Evolutionary conservation across 2,329 filamentous ascomycete species (phyloP).

Genomic region (Paramyrothecium sp.): DNA sequence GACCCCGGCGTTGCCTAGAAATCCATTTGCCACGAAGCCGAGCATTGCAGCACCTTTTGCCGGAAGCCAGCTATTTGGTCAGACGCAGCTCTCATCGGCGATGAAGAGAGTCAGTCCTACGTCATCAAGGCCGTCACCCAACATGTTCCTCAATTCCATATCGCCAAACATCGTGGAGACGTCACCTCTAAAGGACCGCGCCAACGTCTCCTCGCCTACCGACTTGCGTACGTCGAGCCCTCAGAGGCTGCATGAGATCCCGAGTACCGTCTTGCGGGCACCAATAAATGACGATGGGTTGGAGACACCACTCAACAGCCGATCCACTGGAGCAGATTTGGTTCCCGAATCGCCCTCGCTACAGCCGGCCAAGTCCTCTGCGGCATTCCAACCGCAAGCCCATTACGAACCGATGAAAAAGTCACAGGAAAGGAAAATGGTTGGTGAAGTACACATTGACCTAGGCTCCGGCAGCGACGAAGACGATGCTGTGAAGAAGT

Average conservation of each 20-base stretch:
- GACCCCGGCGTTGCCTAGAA: conserved; percentile 47
- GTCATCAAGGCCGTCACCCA: conserved; percentile 56
- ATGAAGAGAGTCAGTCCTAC: conserved; percentile 52
- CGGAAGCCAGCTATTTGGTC: conserved; percentile 51
- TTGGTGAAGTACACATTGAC: conserved; percentile 20
- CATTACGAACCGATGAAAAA: conserved; percentile 45
- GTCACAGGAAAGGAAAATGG: conserved; percentile 40
- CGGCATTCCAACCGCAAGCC: conserved; percentile 30
- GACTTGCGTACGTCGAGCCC: conserved; percentile 41
- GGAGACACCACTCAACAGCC: conserved; percentile 22
- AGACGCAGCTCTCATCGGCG: conserved; percentile 54
- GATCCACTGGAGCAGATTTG: conserved; percentile 24
- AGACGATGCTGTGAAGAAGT: conserved; percentile 27
- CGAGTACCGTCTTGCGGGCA: conserved; percentile 20
- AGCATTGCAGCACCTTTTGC: conserved; percentile 32
- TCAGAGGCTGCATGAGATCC: conserved; percentile 25
- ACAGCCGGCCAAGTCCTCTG: conserved; percentile 16
- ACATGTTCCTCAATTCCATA: conserved; percentile 41
- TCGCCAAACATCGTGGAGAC: conserved; percentile 43
- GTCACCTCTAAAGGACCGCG: conserved; percentile 50
- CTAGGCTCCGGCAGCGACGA: conserved; percentile 30
- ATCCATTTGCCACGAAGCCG: conserved; percentile 42
- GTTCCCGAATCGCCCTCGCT: conserved; percentile 35
- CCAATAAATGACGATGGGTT: conserved; percentile 13
- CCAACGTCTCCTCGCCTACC: conserved; percentile 45